Evolutionary conservation across 1,284 basidiomycete genomes (phyloP).

Genomic region (Vanrija sp.): DNA sequence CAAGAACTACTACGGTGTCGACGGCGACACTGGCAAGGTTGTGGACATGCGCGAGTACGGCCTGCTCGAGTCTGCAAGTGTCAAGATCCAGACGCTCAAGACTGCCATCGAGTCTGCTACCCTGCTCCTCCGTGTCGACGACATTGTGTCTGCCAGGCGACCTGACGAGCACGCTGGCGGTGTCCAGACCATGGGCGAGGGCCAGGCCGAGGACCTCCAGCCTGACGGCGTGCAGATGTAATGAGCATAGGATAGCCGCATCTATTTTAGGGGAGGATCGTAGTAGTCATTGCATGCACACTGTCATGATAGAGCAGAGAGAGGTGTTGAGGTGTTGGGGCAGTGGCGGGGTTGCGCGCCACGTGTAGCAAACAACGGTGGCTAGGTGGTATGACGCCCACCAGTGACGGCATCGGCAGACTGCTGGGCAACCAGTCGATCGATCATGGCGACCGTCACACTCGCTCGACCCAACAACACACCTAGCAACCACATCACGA

Average conservation of each 20-base stretch:
- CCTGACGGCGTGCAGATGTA: constrained; percentile 10
- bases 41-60: constrained; percentile 94
- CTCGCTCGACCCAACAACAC: too few relatives aligned
- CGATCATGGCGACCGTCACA: too few relatives aligned
- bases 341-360: too few relatives aligned
- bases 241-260: neutral
- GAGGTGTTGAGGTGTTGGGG: too few relatives aligned
- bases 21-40: constrained; percentile 92
- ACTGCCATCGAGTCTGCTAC: constrained; percentile 95
- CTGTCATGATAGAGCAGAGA: neutral
- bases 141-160: constrained; percentile 78
- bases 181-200: constrained; percentile 48
- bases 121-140: constrained; percentile 88
- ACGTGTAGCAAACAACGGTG: too few relatives aligned
- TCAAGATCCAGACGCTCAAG: constrained; percentile 97
- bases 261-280: neutral
- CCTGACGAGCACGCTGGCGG: constrained; percentile 33
- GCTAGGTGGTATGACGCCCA: too few relatives aligned
- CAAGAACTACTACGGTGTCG: constrained; percentile 84
- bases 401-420: too few relatives aligned
- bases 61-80: constrained; percentile 89
- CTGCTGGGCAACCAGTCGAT: too few relatives aligned
- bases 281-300: neutral
- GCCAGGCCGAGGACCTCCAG: constrained; percentile 13
- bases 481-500: too few relatives aligned